A percentile compares a stretch with the other conserved stretches of the same genome.
Evolutionary conservation across 768 basidiomycete genomes (phyloP).

Genomic region (Naematelia aurantialba): DNA sequence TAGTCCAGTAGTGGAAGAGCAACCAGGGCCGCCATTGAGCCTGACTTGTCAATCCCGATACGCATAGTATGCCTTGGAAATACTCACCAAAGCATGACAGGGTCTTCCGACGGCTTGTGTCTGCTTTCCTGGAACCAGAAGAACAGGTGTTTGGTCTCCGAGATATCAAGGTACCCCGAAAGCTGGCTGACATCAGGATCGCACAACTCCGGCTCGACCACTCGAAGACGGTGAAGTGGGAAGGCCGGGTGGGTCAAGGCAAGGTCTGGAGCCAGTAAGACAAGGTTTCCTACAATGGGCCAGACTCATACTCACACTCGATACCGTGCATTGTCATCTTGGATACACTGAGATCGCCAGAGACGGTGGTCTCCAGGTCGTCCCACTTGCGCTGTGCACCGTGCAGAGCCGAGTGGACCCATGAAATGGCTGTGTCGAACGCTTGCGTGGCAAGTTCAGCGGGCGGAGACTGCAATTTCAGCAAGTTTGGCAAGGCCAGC

Average conservation of each 20-base stretch:
- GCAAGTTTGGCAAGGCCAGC: constrained; percentile 17
- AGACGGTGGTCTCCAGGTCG: constrained; percentile 17
- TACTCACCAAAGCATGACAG: constrained; percentile 72
- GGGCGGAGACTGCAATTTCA: constrained; percentile 20
- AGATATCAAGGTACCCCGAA: constrained; percentile 78
- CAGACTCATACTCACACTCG: constrained; percentile 35
- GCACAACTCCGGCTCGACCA: constrained; percentile 62
- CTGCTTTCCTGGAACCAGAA: constrained; percentile 86
- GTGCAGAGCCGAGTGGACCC: constrained; percentile 24
- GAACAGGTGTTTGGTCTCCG: constrained; percentile 75
- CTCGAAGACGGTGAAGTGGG: constrained; percentile 44
- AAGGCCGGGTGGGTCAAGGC: constrained; percentile 48
- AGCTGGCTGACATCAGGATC: constrained; percentile 75
- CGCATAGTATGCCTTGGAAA: too few species aligned
- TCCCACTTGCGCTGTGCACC: constrained; percentile 24
- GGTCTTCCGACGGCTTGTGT: constrained; percentile 66
- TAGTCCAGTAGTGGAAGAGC: constrained; percentile 71
- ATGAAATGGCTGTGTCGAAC: constrained; percentile 29
- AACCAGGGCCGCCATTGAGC: constrained; percentile 35
- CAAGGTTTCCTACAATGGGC: too few species aligned
- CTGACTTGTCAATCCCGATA: constrained; percentile 14
- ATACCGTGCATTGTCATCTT: constrained; percentile 29
- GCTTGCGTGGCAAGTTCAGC: constrained; percentile 39
- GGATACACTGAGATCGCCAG: constrained; percentile 20
- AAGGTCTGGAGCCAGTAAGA: constrained; percentile 26